phyloP scores from a whole-genome alignment of 2,329 filamentous ascomycete genomes.

The Neopestalotiopsis sp. region DNA sequence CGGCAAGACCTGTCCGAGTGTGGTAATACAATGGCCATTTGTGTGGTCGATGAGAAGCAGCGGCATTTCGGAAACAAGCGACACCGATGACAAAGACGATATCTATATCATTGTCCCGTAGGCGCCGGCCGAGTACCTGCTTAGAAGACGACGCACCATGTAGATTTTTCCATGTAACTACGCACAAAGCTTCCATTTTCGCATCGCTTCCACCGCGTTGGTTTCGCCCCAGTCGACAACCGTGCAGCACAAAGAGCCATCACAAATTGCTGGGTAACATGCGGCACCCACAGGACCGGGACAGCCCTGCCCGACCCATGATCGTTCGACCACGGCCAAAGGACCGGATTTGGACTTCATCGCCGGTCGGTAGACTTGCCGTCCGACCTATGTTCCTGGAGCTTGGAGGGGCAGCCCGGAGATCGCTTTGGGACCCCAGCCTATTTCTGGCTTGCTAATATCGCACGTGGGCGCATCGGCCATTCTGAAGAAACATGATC shows the following conservation, averaged over 20 bases:
- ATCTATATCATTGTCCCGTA: not conserved
- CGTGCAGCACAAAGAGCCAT: not conserved
- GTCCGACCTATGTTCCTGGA: not conserved
- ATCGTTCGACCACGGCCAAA: conserved; percentile 6
- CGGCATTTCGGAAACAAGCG: not conserved
- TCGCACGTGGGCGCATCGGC: not conserved
- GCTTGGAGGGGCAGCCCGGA: not conserved
- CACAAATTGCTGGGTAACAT: conserved; percentile 13
- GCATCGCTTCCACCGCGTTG: conserved; percentile 13
- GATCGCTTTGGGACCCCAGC: not conserved
- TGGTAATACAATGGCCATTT: not conserved
- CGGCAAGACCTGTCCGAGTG: not conserved
- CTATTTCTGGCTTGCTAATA: not conserved
- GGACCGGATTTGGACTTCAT: not conserved
- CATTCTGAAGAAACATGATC: not conserved
- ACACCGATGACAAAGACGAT: conserved; percentile 1
- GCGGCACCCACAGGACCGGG: conserved; percentile 8
- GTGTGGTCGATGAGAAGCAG: not conserved
- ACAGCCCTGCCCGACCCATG: conserved; percentile 9
- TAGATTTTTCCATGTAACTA: not conserved
- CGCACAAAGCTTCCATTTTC: conserved; percentile 14
- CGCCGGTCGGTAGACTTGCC: not conserved
- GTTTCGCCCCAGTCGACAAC: conserved; percentile 6
- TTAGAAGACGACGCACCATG: not conserved
- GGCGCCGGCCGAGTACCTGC: not conserved